Evolutionary conservation across 176 grass and related monocot genomes (phyloP), one percentile per base, ranked within the genome.

Genomic region (Zizania latifolia): DNA sequence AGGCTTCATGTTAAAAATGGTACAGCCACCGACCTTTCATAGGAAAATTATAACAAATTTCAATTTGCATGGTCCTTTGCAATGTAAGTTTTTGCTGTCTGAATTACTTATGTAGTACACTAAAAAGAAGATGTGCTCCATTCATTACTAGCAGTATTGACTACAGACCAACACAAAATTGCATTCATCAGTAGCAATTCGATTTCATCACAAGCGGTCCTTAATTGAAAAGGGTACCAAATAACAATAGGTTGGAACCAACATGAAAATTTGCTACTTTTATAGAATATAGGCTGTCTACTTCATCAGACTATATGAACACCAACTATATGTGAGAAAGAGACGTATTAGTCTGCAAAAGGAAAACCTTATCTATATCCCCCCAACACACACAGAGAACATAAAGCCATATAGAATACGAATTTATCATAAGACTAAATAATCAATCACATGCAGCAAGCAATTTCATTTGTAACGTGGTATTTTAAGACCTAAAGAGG

Each of bases 31-130:
- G n/a, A n/a, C 35, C 2, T 51, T 26, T 58, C 36, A 39, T 28
- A 31, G 22, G 4, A 43, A 72, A 28, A n/a, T 10, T n/a, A 34
- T 62, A 14, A 51, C 1, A 75, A 50, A 40, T 11, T 3, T 68
- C 10, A 33, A 11, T 15, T 51, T 85, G 39, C 15, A 44, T 58
- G 11, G n/a, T 29, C 17, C 39, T 79, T 53, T 60, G 48, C 24
- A 23, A 24, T 43, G 21, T 57, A 35, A 22, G 1, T 63, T 38
- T 75, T 64, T 63, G 5, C 6, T 39, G 14, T 51, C n/a, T 83
- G 65, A 81, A 81, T 43, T 39, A 61, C 8, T 78, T 43, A 26
- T 33, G 62, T 3, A 80, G 71, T 76, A 62, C 37, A 50, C 58
- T 53, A n/a, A 41, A 44, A 13, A 24, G 10, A 57, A 48, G 21